Base-by-base conservation (phyloP, 768 basidiomycete genomes). In the Termitomyces sp. region DNA sequence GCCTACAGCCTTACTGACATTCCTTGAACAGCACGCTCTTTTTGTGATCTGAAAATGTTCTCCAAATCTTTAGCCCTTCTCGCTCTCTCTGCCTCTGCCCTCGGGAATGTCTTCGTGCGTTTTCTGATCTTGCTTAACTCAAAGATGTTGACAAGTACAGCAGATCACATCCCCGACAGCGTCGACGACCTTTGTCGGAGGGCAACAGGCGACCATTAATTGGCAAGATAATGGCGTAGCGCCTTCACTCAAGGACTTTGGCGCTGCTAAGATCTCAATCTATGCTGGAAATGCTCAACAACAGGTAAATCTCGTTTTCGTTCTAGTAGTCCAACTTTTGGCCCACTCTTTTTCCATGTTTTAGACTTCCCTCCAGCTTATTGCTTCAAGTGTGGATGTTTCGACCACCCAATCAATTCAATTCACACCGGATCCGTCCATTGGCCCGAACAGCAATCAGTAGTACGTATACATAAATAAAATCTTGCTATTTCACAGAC, bases 151-250 rank as follows among this genome's bases (percentile, higher is more conserved):
- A 14, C 10, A 35, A 5, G 34, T 14, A 12, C n/a, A 47, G 17
- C 55, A 90, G 88, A 68, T 83, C 14, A 91, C 86, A 14, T 52
- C 64, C 2, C 89, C 89, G 3, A 70, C 78, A 15, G 67, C 72
- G 9, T 38, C 71, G 0, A 75, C 79, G 11, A 70, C 63, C 7
- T 80, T 77, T 62, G 60, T 75, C 15, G 84, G 72, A 53, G 86
- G 86, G 5, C 70, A 81, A 59, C 53, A 58, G 10, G 71, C 74
- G 14, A 77, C 73, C 12, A 64, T 91, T 50, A 65, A 55, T 37
- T 92, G 89, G 89, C 64, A 77, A 57, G 88, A 90, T 44, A 72
- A 78, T 54, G 74, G 75, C 50, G 49, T 24, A 0, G 2, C 70
- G 1, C 87, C 89, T 4, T 47, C 70, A 22, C 75, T 90, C 45